Conservation (phyloP, 768 basidiomycete species). For the Leucosporidium yakuticum region DNA sequence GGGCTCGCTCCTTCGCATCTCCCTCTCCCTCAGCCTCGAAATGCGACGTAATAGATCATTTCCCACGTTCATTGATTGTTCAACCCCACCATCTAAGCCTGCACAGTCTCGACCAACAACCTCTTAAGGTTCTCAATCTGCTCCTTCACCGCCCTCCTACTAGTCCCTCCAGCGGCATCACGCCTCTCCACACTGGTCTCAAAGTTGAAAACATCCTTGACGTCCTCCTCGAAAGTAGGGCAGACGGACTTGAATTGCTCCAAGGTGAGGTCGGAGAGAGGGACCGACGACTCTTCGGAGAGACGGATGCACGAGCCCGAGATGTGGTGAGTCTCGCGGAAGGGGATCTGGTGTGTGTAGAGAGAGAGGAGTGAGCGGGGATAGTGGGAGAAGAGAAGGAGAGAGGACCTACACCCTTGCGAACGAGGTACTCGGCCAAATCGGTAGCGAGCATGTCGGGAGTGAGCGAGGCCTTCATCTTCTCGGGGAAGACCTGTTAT, state of each 20-base stretch:
- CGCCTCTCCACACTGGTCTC: conserved; percentile 90
- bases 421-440: conserved; percentile 94
- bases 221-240: conserved; percentile 71
- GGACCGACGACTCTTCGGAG: conserved; percentile 73
- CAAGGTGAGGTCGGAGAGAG: conserved; percentile 72
- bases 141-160: conserved; percentile 70
- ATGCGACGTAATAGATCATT: too few species aligned
- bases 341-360: conserved; percentile 66
- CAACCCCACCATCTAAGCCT: background rate
- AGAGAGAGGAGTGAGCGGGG: background rate
- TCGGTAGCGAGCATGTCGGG: conserved; percentile 99
- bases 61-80: too few species aligned
- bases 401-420: conserved; percentile 73
- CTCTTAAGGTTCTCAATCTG: conserved; percentile 73
- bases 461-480: conserved; percentile 83
- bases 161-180: conserved; percentile 86
- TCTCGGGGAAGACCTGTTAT: conserved; percentile 71
- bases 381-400: background rate
- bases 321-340: conserved; percentile 97
- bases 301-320: conserved; percentile 94
- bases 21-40: background rate
- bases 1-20: too few species aligned
- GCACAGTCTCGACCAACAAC: conserved; percentile 45
- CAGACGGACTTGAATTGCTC: conserved; percentile 71
- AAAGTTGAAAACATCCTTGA: conserved; percentile 82